Conservation (phyloP, 306 rosid genomes). For the Cicer cuneatum region DNA sequence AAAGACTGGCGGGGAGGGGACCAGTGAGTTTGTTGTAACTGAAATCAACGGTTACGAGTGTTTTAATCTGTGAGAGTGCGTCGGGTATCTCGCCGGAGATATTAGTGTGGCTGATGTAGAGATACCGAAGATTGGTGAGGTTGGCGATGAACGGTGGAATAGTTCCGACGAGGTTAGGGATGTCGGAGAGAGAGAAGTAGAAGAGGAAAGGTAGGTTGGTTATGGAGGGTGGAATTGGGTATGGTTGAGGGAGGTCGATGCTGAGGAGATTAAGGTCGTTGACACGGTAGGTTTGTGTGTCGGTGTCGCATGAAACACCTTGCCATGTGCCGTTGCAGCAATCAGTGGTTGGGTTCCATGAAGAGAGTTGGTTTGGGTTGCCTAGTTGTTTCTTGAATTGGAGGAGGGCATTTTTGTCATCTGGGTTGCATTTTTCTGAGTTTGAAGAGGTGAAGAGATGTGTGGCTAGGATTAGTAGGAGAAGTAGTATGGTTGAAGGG, state of each 20-base stretch:
- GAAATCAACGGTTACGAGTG: slow-evolving; percentile 36
- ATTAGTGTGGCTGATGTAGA: slow-evolving; percentile 28
- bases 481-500: too few species aligned
- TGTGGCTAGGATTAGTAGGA: background rate
- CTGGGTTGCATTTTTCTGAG: slow-evolving; percentile 39
- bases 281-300: slow-evolving; percentile 44
- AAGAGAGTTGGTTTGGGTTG: slow-evolving; percentile 41
- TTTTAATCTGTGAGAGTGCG: slow-evolving; percentile 34
- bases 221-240: slow-evolving; percentile 22
- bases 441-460: background rate
- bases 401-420: slow-evolving; percentile 39
- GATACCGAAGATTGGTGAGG: slow-evolving; percentile 21
- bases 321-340: slow-evolving; percentile 37
- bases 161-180: slow-evolving; percentile 32
- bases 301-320: slow-evolving; percentile 40
- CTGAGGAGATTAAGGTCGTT: background rate
- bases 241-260: slow-evolving; percentile 16
- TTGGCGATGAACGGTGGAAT: background rate
- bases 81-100: slow-evolving; percentile 40
- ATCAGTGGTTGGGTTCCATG: slow-evolving; percentile 37
- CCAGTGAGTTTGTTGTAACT: slow-evolving; percentile 45
- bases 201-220: slow-evolving; percentile 13
- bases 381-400: slow-evolving; percentile 36
- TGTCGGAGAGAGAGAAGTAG: background rate
- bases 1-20: slow-evolving; percentile 11